A percentile compares a stretch with the other conserved stretches of the same genome.
These are phyloP conservation scores for Vitellaria paradoxa DNA, from an alignment of 179 eudicot species.

Conservation along the genomic window DNA sequence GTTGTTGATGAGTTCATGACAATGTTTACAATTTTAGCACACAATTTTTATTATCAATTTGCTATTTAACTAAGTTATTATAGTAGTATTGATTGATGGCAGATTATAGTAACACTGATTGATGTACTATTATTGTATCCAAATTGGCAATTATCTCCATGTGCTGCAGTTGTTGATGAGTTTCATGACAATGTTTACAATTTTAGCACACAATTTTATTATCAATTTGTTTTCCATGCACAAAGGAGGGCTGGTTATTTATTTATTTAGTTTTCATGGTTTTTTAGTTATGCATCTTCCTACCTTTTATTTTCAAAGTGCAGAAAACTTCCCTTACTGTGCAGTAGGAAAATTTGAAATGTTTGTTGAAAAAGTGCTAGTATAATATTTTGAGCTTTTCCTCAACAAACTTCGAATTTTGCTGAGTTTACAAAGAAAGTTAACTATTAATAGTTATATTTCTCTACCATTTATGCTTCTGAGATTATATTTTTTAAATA, in stretches of 20 bases:
- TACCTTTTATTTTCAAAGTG: not conserved
- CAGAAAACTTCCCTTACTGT: not conserved
- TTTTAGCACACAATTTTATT: not conserved
- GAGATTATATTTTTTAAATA: not conserved
- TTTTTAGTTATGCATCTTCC: not conserved
- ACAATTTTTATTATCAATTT: too few relatives aligned
- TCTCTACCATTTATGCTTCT: not conserved
- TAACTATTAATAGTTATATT: not conserved
- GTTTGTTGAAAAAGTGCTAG: not conserved
- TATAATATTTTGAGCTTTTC: not conserved
- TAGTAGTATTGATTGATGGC: too few relatives aligned
- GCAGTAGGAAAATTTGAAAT: not conserved
- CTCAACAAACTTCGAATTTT: not conserved
- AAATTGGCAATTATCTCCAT: not conserved
- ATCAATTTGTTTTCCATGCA: too few relatives aligned
- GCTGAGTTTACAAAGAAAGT: not conserved
- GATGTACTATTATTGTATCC: not conserved
- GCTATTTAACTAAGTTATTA: too few relatives aligned
- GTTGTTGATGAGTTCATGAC: too few relatives aligned
- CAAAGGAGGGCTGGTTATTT: not conserved
- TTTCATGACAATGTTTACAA: not conserved
- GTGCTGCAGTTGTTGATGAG: not conserved
- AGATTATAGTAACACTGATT: too few relatives aligned
- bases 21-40: too few relatives aligned
- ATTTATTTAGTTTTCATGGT: not conserved